These are phyloP conservation scores for Thelephora terrestris DNA, from an alignment of 1,284 basidiomycete species.

Conservation along the genomic window DNA sequence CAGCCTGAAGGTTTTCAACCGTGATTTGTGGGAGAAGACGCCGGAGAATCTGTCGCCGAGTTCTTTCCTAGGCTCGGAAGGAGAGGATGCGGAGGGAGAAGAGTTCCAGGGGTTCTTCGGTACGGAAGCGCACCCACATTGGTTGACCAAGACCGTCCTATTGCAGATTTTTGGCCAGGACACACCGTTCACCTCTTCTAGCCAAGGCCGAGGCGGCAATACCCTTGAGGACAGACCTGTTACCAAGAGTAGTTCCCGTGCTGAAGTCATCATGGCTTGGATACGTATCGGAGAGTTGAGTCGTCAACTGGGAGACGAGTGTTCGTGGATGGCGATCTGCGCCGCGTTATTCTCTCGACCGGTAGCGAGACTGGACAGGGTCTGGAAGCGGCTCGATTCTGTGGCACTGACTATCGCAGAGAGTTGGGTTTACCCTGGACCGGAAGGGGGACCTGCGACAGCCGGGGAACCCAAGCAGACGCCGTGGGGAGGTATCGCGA, in stretches of 20 bases:
- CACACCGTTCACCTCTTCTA: slow-evolving; percentile 17
- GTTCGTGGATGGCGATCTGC: slow-evolving; percentile 63
- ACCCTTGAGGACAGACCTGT: slow-evolving; percentile 12
- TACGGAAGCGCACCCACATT: slow-evolving; percentile 60
- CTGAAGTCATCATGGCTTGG: slow-evolving; percentile 65
- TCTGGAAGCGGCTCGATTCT: slow-evolving; percentile 62
- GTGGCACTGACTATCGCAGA: slow-evolving; percentile 48
- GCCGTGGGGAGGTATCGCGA: slow-evolving; percentile 58
- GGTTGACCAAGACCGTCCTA: slow-evolving; percentile 64
- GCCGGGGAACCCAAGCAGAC: slow-evolving; percentile 40
- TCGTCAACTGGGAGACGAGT: slow-evolving; percentile 57
- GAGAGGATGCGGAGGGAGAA: slow-evolving; percentile 6
- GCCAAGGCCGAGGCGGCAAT: slow-evolving; percentile 1
- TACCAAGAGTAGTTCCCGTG: slow-evolving; percentile 54
- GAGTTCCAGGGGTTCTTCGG: slow-evolving; percentile 41
- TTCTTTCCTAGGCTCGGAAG: slow-evolving; percentile 28
- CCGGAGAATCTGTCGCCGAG: slow-evolving; percentile 42
- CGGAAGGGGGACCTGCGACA: slow-evolving; percentile 25
- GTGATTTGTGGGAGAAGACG: slow-evolving; percentile 33
- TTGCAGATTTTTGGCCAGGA: slow-evolving; percentile 59
- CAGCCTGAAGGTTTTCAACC: slow-evolving; percentile 52
- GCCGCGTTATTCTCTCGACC: slow-evolving; percentile 60
- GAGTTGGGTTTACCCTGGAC: slow-evolving; percentile 47
- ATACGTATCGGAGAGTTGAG: slow-evolving; percentile 60
- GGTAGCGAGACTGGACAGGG: slow-evolving; percentile 64